Conservation (phyloP, 495 filamentous ascomycete species). For the Penicillium chermesinum region DNA sequence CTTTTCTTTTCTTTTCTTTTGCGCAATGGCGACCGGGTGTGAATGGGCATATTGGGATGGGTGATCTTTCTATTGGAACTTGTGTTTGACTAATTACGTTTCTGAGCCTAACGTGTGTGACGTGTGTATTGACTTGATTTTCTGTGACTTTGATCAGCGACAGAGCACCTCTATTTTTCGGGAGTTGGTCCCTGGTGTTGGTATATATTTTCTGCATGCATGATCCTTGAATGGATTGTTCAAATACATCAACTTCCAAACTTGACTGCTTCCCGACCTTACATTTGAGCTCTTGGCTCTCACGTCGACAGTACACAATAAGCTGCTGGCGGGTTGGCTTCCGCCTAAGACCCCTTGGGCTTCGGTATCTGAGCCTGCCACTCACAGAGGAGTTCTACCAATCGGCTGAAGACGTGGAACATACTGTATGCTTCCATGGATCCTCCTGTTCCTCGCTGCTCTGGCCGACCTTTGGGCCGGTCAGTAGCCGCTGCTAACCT, state of each 20-base stretch:
- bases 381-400: no score
- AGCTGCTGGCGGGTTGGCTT: no score
- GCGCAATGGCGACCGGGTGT: constrained; percentile 12
- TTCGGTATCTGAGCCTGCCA: no score
- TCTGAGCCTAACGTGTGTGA: constrained; percentile 27
- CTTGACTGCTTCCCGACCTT: neutral
- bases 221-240: constrained; percentile 3
- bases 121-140: constrained; percentile 23
- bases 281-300: no score
- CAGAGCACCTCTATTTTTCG: constrained; percentile 13
- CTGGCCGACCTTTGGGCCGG: no score
- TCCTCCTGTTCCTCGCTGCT: no score
- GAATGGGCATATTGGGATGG: constrained; percentile 19
- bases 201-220: constrained; percentile 22
- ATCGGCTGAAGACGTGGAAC: no score
- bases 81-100: constrained; percentile 21
- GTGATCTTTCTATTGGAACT: constrained; percentile 7
- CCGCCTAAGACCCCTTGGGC: no score
- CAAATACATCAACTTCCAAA: neutral
- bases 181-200: constrained; percentile 19
- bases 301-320: no score
- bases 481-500: no score
- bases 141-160: constrained; percentile 14
- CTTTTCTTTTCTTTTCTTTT: constrained; percentile 5
- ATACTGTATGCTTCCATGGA: no score